These are phyloP conservation scores for Eucalyptus paniculata DNA, from an alignment of 345 rosid species.

Conservation along the genomic window DNA sequence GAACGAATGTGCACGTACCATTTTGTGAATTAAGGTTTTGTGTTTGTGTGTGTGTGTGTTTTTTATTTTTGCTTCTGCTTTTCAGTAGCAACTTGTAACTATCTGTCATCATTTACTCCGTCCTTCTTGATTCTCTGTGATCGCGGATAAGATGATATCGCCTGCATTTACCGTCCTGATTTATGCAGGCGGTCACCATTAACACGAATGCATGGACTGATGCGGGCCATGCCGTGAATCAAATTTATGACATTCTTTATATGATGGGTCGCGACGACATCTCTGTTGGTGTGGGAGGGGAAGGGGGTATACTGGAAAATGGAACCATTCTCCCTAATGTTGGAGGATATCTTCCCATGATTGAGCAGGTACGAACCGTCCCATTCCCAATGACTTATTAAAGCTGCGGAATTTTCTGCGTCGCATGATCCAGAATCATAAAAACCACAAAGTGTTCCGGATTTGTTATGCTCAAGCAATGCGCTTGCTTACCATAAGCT, in stretches of 20 bases:
- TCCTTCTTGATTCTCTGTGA: not conserved
- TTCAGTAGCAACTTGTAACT: not conserved
- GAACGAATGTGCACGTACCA: not conserved
- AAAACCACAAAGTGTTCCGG: not conserved
- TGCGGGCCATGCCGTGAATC: slow-evolving; percentile 90
- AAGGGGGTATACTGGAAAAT: slow-evolving; percentile 61
- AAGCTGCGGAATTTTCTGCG: not conserved
- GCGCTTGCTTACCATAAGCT: not conserved
- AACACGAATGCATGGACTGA: slow-evolving; percentile 71
- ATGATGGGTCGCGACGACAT: slow-evolving; percentile 90
- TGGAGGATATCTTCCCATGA: slow-evolving; percentile 87
- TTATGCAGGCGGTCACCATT: slow-evolving; percentile 62
- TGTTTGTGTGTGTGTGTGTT: not conserved
- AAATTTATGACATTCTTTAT: slow-evolving; percentile 75
- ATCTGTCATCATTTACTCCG: not conserved
- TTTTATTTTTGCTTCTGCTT: not conserved
- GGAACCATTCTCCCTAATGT: slow-evolving; percentile 64
- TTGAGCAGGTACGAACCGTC: slow-evolving; percentile 54
- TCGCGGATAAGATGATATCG: too few relatives aligned
- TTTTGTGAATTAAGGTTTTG: not conserved
- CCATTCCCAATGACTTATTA: not conserved
- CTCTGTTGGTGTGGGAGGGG: slow-evolving; percentile 83
- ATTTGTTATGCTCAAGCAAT: not conserved
- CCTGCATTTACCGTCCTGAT: not conserved
- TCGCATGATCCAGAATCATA: not conserved